These are phyloP conservation scores for Eucalyptus erythrocorys DNA, from an alignment of 345 rosid species.

Conservation along the genomic window DNA sequence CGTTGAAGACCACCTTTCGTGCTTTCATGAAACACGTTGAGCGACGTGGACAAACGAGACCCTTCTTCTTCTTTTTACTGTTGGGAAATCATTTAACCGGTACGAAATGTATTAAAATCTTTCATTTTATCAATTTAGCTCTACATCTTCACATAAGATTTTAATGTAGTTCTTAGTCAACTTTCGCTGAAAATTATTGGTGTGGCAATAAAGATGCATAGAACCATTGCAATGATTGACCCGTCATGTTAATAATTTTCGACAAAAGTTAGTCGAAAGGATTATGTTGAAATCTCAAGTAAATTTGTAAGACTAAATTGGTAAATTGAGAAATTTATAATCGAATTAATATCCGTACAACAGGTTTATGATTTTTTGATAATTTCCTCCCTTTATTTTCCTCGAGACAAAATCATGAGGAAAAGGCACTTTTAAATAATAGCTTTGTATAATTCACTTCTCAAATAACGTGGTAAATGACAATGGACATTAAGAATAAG, in stretches of 20 bases:
- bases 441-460: background rate
- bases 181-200: fast-evolving
- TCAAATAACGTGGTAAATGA: background rate
- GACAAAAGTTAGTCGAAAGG: fast-evolving
- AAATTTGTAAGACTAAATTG: background rate
- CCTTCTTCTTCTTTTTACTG: background rate
- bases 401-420: background rate
- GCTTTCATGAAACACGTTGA: background rate
- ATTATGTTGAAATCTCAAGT: background rate
- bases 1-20: background rate
- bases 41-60: background rate
- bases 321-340: background rate
- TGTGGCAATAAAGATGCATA: fast-evolving
- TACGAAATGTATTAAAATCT: background rate
- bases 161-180: background rate
- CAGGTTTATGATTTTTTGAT: background rate
- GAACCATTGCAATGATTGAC: fast-evolving
- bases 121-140: background rate
- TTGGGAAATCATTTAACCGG: background rate
- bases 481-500: background rate
- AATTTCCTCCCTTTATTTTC: background rate
- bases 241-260: fast-evolving
- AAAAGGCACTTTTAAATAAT: background rate
- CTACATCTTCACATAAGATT: background rate
- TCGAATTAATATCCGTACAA: background rate